A percentile compares a stretch with the other conserved stretches of the same genome.
Evolutionary conservation across 331 rosid genomes (phyloP).

Genomic region (Rosa hybrid): DNA sequence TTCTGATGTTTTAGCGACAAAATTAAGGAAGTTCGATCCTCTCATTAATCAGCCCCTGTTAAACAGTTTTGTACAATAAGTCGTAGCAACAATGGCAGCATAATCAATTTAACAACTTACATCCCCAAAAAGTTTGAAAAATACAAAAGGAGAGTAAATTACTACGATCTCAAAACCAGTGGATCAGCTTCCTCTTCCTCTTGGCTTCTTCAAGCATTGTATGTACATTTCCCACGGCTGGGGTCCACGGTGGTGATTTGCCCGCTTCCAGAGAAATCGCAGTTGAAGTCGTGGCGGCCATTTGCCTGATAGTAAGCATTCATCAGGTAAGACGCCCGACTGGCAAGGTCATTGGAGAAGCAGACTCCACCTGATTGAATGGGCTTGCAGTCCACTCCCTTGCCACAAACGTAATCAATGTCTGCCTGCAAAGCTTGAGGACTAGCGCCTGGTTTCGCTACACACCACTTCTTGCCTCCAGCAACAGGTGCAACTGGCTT

Average conservation of each 20-base stretch:
- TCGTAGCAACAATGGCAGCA: background rate
- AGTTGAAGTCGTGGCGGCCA: slow-evolving; percentile 62
- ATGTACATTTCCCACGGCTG: slow-evolving; percentile 32
- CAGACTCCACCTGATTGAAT: slow-evolving; percentile 72
- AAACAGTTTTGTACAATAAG: background rate
- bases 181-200: background rate
- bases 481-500: background rate
- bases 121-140: background rate
- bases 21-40: background rate
- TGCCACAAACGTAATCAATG: slow-evolving; percentile 73
- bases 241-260: slow-evolving; percentile 43
- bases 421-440: slow-evolving; percentile 49
- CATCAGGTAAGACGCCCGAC: slow-evolving; percentile 74
- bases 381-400: slow-evolving; percentile 59
- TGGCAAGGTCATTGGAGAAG: slow-evolving; percentile 35
- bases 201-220: slow-evolving; percentile 4
- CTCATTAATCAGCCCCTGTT: background rate
- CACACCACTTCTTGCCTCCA: slow-evolving; percentile 52
- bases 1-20: background rate
- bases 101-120: background rate
- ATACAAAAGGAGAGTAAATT: background rate
- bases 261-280: slow-evolving; percentile 63
- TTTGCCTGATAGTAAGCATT: slow-evolving; percentile 65
- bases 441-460: slow-evolving; percentile 52
- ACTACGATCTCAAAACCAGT: background rate